Conservation (phyloP, 2,329 filamentous ascomycete genomes). For the Blumeria graminis region DNA sequence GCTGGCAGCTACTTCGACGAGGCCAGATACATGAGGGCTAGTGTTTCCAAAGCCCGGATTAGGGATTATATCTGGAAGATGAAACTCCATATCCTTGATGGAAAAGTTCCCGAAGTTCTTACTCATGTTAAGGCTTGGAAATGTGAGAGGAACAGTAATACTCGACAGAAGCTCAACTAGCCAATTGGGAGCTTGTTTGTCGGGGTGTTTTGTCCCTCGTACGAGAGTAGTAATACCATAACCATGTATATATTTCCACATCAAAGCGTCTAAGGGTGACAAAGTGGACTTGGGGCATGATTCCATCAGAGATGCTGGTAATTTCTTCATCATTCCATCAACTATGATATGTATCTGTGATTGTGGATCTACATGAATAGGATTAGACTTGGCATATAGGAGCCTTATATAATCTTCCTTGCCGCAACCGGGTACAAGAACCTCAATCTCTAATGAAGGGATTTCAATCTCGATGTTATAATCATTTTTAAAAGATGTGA, state of each 20-base stretch:
- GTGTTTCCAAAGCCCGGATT: constrained; percentile 49
- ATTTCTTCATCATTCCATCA: constrained; percentile 42
- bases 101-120: constrained; percentile 74
- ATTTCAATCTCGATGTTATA: constrained; percentile 57
- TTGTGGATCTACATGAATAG: constrained; percentile 42
- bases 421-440: constrained; percentile 64
- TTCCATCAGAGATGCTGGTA: constrained; percentile 49
- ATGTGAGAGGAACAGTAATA: constrained; percentile 61
- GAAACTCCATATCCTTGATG: constrained; percentile 64
- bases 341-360: constrained; percentile 44
- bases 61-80: constrained; percentile 56
- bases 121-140: constrained; percentile 61
- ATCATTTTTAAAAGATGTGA: constrained; percentile 45
- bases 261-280: constrained; percentile 64
- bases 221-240: constrained; percentile 60
- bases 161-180: constrained; percentile 56
- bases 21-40: constrained; percentile 59
- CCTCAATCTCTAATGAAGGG: constrained; percentile 60
- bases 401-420: constrained; percentile 50
- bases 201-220: constrained; percentile 46
- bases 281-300: constrained; percentile 52
- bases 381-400: constrained; percentile 46
- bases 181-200: constrained; percentile 53
- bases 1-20: constrained; percentile 53
- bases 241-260: constrained; percentile 63